Conservation (phyloP, 169 alveolate species). For the Plasmodium chabaudi region DNA sequence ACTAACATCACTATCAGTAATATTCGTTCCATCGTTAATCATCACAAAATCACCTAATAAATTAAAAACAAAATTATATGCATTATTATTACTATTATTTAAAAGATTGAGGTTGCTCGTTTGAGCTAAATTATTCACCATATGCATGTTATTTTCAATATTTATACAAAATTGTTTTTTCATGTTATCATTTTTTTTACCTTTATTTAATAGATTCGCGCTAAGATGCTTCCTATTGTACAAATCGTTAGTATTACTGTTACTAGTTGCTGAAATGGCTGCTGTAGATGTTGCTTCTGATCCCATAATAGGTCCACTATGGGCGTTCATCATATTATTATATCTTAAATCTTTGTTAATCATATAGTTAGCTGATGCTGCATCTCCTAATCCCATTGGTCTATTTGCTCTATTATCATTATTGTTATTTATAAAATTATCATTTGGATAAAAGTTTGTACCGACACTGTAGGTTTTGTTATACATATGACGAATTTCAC, state of each 20-base stretch:
- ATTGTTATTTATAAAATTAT: slow-evolving; percentile 41
- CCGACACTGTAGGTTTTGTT: slow-evolving; percentile 24
- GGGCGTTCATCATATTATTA: slow-evolving; percentile 29
- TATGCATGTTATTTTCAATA: background rate
- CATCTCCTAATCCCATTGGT: background rate
- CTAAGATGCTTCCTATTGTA: slow-evolving; percentile 8
- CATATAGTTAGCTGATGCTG: background rate
- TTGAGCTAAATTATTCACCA: background rate
- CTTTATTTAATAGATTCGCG: slow-evolving; percentile 24
- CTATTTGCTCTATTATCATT: slow-evolving; percentile 22
- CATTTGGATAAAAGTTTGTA: slow-evolving; percentile 40
- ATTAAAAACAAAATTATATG: background rate
- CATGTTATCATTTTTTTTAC: slow-evolving; percentile 37
- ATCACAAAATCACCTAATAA: background rate
- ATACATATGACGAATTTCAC: slow-evolving; percentile 13
- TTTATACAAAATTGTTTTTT: background rate
- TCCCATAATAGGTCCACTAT: background rate
- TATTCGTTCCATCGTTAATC: slow-evolving; percentile 3
- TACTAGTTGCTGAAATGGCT: background rate
- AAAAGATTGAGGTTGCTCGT: slow-evolving; percentile 3
- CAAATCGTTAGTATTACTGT: slow-evolving; percentile 17
- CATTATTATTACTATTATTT: background rate
- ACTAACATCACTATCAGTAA: background rate
- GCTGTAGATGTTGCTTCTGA: background rate
- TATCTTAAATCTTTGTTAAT: slow-evolving; percentile 48